Base-by-base conservation (phyloP, 2,329 filamentous ascomycete genomes). In the Periglandula ipomoeae region DNA sequence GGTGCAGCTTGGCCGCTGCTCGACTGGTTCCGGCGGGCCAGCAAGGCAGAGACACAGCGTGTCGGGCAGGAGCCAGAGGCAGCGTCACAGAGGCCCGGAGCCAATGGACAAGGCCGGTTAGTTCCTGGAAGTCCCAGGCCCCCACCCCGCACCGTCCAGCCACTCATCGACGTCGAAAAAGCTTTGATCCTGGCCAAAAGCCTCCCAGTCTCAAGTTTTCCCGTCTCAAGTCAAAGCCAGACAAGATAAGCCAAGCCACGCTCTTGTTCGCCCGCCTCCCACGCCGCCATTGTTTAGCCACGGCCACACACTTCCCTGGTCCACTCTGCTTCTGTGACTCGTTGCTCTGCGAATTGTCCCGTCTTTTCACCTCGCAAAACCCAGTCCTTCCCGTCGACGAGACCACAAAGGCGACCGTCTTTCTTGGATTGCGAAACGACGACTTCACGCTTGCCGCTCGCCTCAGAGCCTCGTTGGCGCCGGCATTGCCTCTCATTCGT, bases 251-350 rank as follows among this genome's bases (percentile, higher is more conserved):
- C 35, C 15, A 45, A 45, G 43, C 19, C n/a, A 32, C 30, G 3
- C 9, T 23, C 32, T 46, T 19, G 30, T 38, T 17, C 44, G n/a
- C 20, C 32, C 34, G 19, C 19, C 30, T 6, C 22, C 30, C 30
- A 24, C 15, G 15, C 44, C 44, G 17, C 19, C 19, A 2, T 7
- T n/a, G n/a, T n/a, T n/a, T n/a, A n/a, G n/a, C 32, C 30, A 46
- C 43, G 30, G 24, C 43, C 43, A 45, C 9, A 34, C 44, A 34
- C n/a, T 34, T 47, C 17, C 19, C 35, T 15, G 22, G 8, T 40
- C 37, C 45, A 47, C 45, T 47, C 45, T 41, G 32, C 32, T 35
- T 38, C 35, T 38, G 35, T 3, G 32, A 39, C 19, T 22, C 19
- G 6, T 22, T 32, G 24, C 6, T 27, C 26, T 27, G 26, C 26